Evolutionary conservation across 306 rosid genomes (phyloP), one percentile per base, ranked within the genome.

Genomic region (Ormosia semicastrata): DNA sequence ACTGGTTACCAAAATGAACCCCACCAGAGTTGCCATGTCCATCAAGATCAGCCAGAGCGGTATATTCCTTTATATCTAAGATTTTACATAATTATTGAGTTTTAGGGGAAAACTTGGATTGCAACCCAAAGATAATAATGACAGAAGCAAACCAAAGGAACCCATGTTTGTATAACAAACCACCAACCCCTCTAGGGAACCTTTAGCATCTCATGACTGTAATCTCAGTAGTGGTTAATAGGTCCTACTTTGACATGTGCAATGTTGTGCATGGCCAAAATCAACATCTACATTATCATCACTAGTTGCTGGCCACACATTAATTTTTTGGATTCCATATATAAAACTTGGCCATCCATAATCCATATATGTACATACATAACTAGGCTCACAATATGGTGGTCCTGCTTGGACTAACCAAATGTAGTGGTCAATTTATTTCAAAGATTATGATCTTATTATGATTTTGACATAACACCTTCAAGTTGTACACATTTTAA

Each of bases 161-260:
- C 7, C 36, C 82, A 66, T 73, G 79, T 86, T 82, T 60, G 77
- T 36, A 50, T 59, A 59, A 67, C 84, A 70, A 54, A 44, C 62
- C 57, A 74, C 80, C 54, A 30, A 66, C 32, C 41, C 58, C 40
- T 8, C 50, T 50, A 49, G 34, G 11, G 62, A 54, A 78, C 62
- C 66, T 74, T 59, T 44, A 66, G 49, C 73, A 49, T 78, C 66
- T 82, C 43, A 69, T 68, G 59, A 44, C 3, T 50, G 37, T 30
- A 37, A 78, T 59, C 37, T 73, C 11, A 34, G 5, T 60, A 74
- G 76, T 76, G 74, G 67, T 8, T 29, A 9, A 69, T 76, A 60
- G 78, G 84, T 49, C 86, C 81, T 76, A 65, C 72, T 62, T 75
- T 60, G 17, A 49, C 79, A 70, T 49, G 83, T 76, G 66, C 12